These are phyloP conservation scores for Neurospora sp. DNA, from an alignment of 495 filamentous ascomycete genomes.

Conservation along the genomic window DNA sequence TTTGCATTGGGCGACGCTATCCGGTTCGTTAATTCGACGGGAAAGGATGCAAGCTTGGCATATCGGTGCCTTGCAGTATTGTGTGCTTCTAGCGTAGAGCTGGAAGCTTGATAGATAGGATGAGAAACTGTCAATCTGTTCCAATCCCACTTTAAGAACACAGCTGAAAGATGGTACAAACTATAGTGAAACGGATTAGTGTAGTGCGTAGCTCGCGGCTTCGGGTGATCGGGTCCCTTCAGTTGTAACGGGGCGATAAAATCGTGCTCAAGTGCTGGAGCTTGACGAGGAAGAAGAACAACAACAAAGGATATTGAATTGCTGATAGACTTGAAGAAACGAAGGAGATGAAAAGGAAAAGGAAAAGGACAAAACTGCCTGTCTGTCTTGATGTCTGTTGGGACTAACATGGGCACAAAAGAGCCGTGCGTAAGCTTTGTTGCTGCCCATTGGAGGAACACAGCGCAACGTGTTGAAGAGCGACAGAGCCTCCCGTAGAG, in stretches of 20 bases:
- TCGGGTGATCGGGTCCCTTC: background rate
- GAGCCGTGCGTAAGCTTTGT: background rate
- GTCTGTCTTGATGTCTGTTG: background rate
- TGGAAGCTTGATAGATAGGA: background rate
- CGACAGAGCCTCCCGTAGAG: background rate
- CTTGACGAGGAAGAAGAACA: background rate
- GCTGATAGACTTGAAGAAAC: background rate
- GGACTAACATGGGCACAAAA: background rate
- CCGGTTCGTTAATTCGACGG: background rate
- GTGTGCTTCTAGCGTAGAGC: background rate
- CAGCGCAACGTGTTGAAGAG: background rate
- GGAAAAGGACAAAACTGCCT: background rate
- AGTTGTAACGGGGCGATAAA: background rate
- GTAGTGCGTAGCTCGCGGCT: background rate
- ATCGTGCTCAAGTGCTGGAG: background rate
- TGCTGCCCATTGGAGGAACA: background rate
- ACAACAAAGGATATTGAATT: background rate
- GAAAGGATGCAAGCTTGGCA: background rate
- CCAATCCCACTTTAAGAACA: background rate
- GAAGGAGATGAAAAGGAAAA: background rate
- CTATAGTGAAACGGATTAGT: background rate
- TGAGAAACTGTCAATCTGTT: background rate
- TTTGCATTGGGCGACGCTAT: background rate
- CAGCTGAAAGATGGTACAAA: background rate
- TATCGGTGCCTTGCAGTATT: background rate